Base-by-base conservation (phyloP, 129 eudicot species). In the Mikania micrantha region DNA sequence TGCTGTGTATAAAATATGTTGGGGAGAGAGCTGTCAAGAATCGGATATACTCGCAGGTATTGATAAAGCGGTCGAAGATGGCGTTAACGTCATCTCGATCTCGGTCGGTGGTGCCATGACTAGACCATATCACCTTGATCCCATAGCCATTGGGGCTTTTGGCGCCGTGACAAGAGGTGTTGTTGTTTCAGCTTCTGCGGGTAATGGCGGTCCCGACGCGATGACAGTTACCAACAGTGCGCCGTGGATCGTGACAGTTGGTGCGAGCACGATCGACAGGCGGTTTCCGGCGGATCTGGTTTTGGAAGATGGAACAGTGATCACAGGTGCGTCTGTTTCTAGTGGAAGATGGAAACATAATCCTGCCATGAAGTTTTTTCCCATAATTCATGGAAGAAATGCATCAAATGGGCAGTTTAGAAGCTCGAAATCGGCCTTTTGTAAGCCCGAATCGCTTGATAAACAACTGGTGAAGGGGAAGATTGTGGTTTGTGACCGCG, bases 241-340 rank as follows among this genome's bases (percentile, higher is more conserved):
- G n/a, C 99, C 99, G 5, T 94, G 97, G 99, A 82, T 89, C 57
- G 87, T 84, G 0, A 84, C 97, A 0, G 83, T 83, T 0, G 99
- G 96, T 9, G 97, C 99, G 0, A 72, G 97, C 80, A 89, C 97
- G 0, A 94, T 89, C 21, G 99, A 94, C 40, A 40, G 99, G 34
- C 66, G 70, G 27, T 89, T 94, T 36, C 88, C 81, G 0, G 95
- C 88, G 11, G 87, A 86, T 69, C 62, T 94, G 19, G 27, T 83
- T 22, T 68, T 94, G 4, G 88, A 32, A 24, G 84, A 89, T 17
- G 93, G 88, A 0, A 77, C 58, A 15, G 72, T 62, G 24, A 62
- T 94, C 60, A 85, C 74, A 3, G 99, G 99, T 16, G 79, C 84
- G 10, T 83, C 96, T 11, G 73, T 93, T 29, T 84, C 79, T 19